These are phyloP conservation scores for Amaranthus tricolor DNA, from an alignment of 179 eudicot genomes.

Conservation along the genomic window DNA sequence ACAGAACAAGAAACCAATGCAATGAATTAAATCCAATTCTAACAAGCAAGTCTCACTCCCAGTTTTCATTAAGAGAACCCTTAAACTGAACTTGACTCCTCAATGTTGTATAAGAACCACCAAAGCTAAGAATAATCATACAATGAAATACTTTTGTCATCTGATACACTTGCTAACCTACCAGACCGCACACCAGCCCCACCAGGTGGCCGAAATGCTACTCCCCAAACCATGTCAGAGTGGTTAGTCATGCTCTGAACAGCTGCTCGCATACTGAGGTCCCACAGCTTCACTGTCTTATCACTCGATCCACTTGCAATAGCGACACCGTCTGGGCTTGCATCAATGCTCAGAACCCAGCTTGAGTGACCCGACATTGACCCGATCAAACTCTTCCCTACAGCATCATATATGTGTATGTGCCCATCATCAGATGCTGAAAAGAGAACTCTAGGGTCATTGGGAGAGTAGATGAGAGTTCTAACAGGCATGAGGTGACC, in stretches of 20 bases:
- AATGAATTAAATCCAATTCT: conserved; percentile 11
- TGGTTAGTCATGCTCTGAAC: conserved; percentile 78
- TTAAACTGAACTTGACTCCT: conserved; percentile 3
- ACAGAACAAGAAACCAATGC: neutral
- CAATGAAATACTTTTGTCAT: conserved; percentile 81
- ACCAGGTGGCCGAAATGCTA: conserved; percentile 71
- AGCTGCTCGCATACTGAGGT: conserved; percentile 80
- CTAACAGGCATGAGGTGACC: conserved; percentile 96
- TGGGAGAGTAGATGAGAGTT: conserved; percentile 64
- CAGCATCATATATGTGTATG: conserved; percentile 80
- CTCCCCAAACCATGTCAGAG: conserved; percentile 91
- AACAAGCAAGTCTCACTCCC: conserved; percentile 3
- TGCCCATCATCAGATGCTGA: conserved; percentile 87
- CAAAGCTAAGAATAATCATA: conserved; percentile 63
- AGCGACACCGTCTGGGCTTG: conserved; percentile 76
- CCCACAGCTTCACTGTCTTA: conserved; percentile 82
- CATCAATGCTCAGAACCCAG: conserved; percentile 91
- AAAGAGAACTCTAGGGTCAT: conserved; percentile 64
- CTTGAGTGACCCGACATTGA: conserved; percentile 90
- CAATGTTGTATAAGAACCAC: neutral
- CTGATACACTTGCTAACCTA: conserved; percentile 86
- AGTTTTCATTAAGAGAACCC: conserved; percentile 15
- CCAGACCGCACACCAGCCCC: conserved; percentile 54
- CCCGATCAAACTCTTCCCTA: conserved; percentile 68
- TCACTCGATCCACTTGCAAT: conserved; percentile 94